Base-by-base conservation (phyloP, 2,329 filamentous ascomycete species). In the Xylaria hypoxylon region DNA sequence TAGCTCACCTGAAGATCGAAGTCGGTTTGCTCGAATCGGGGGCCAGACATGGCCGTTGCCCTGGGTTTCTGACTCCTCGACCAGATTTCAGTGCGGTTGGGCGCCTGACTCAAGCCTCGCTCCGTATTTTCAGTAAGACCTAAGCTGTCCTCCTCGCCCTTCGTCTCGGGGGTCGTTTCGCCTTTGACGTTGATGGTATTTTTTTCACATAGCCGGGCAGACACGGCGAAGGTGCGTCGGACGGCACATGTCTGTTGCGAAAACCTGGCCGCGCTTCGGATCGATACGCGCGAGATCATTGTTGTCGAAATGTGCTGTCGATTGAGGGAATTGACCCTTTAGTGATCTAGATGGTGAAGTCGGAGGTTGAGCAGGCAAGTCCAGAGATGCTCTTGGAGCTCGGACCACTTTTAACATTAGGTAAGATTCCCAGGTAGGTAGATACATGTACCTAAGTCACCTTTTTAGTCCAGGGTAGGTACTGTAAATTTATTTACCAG, bases 11-110 rank as follows among this genome's bases (percentile, higher is more conserved):
- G 96, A 72, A 91, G 83, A 74, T 90, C 89, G 82, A 98, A 95
- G 76, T 97, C 93, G 38, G 93, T 98, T 88, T 98, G 95, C 85
- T 99, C 96, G 77, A 99, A 99, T 74, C 95, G 86, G 71, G 96
- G 96, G 47, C 96, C 96, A 47, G 89, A 89, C 95, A 99, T 99
- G 59, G 94, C 96, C 80, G 89, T 81, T 60, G 88, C 86, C 75
- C 95, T 87, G 44, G 93, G 89, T 80, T 89, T 88, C 86, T 99
- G 96, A 82, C 89, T 97, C 77, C 88, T 83, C 68, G 93, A 93
- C 96, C 96, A 99, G 67, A 93, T 86, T 5, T 82, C 87, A 66
- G 85, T 82, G 69, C 94, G 89, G 84, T 99, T 99, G 24, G 96
- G 96, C 35, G 95, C 93, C 84, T 99, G 96, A 79, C 85, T 81